Evolutionary conservation across 805 yeast genomes (phyloP), one percentile per base, ranked within the genome.

Genomic region (Myxozyma sirexii): DNA sequence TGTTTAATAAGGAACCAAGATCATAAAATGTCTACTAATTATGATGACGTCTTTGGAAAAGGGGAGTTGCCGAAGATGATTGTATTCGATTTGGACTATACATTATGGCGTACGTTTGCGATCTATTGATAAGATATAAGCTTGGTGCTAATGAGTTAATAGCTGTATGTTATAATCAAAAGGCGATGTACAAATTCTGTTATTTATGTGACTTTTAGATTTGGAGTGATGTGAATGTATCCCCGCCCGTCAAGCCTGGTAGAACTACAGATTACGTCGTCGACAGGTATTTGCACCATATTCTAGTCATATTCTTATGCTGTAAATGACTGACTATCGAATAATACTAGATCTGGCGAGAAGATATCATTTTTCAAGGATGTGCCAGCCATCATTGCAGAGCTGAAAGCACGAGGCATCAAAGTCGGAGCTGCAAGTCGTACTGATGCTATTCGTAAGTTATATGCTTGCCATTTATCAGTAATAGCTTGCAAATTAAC

Each of bases 141-240:
- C n/a, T 12, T 26, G 33, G 26, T n/a, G 17, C 56, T 56, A 56
- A 56, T 24, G 7, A 29, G 12, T 23, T 50, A 13, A 38, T 29
- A 57, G 60, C 60, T 31, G 60, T 51, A 57, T 35, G 59, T 21
- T 54, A 8, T 44, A 15, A n/a, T 29, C 27, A 13, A 31, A 51
- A n/a, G 42, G 17, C 2, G 19, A 38, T 17, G 21, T 10, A 38
- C 21, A 38, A 19, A 15, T 17, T 10, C 10, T 29, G 6, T 29
- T 6, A 10, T 29, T 29, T 29, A 7, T 23, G 5, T 19, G 8
- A 46, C 21, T 37, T 35, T 24, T 33, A 45, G 53, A 84, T 86
- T 62, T 87, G 92, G 92, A 87, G 92, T 71, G 92, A 87, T 67
- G 86, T 90, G 0, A 92, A 87, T 68, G 77, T 88, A 21, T 71